Evolutionary conservation across 2,329 filamentous ascomycete species (phyloP).

Genomic region (Plenodomus tracheiphilus): DNA sequence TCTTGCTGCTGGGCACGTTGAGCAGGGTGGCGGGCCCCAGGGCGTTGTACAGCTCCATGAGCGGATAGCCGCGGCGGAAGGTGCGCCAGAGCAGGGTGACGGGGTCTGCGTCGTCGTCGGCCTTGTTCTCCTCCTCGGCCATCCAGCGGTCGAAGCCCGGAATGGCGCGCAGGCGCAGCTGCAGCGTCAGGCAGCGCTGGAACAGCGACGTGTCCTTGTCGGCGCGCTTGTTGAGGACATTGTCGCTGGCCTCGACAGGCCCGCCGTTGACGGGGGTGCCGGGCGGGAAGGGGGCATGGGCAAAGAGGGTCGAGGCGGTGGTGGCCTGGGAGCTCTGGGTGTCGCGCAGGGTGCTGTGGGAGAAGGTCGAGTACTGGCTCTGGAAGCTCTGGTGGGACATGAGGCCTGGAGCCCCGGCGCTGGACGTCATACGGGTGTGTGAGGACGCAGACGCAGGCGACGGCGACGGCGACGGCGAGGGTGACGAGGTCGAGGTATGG

Average conservation of each 20-base stretch:
- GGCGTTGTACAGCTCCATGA: conserved; percentile 87
- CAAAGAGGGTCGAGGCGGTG: conserved; percentile 50
- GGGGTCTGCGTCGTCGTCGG: conserved; percentile 72
- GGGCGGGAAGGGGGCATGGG: conserved; percentile 33
- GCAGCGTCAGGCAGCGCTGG: conserved; percentile 88
- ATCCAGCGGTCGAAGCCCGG: conserved; percentile 80
- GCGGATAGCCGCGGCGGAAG: conserved; percentile 78
- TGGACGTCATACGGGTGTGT: conserved; percentile 41
- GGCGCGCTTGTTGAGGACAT: conserved; percentile 96
- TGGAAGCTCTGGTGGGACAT: conserved; percentile 52
- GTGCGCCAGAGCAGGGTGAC: conserved; percentile 91
- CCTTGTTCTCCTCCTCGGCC: conserved; percentile 70
- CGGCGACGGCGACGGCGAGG: conserved; percentile 21
- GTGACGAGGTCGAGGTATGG: conserved; percentile 17
- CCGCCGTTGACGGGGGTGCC: conserved; percentile 55
- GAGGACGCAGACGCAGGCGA: conserved; percentile 27
- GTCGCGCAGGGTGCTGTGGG: conserved; percentile 50
- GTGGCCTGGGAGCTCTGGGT: conserved; percentile 54
- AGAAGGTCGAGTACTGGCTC: conserved; percentile 53
- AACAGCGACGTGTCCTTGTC: conserved; percentile 91
- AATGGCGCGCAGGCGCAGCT: conserved; percentile 78
- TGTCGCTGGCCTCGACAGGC: conserved; percentile 76
- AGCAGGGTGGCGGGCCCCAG: conserved; percentile 73
- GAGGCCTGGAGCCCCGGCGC: conserved; percentile 43
- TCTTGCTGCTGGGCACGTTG: conserved; percentile 65